phyloP scores from a whole-genome alignment of 192 early-diverging fungal genomes.

The Kappamyces sp. region DNA sequence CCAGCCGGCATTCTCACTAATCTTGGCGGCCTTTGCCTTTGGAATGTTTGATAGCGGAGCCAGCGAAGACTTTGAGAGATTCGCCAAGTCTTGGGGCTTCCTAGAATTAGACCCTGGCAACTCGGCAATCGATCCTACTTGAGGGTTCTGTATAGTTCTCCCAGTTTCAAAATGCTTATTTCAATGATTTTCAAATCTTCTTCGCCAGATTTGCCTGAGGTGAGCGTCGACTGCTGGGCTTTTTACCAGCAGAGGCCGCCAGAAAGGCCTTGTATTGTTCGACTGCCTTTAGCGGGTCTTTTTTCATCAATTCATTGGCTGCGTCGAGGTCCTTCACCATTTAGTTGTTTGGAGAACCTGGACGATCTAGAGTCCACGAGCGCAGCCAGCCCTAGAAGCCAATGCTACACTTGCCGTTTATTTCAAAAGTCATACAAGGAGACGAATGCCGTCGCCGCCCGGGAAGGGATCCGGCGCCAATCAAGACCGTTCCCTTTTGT shows the following conservation, averaged over 20 bases:
- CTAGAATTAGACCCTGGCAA: conserved; percentile 30
- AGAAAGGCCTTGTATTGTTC: conserved; percentile 57
- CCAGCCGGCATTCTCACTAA: conserved; percentile 46
- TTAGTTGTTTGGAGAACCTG: too few species aligned
- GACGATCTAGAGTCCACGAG: too few species aligned
- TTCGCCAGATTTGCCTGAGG: conserved; percentile 29
- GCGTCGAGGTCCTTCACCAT: too few species aligned
- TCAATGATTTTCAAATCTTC: conserved; percentile 59
- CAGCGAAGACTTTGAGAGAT: conserved; percentile 74
- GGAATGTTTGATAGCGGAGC: conserved; percentile 74
- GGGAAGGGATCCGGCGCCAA: too few species aligned
- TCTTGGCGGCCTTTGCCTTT: conserved; percentile 95
- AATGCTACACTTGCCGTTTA: too few species aligned
- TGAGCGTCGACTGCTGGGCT: conserved; percentile 18
- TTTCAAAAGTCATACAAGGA: too few species aligned
- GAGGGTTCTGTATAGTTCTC: conserved; percentile 63
- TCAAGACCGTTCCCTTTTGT: too few species aligned
- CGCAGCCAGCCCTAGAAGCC: too few species aligned
- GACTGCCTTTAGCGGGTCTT: conserved; percentile 58
- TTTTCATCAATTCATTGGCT: conserved; percentile 24
- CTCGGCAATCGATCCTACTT: conserved; percentile 34
- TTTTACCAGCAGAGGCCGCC: conserved; percentile 16
- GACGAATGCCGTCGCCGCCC: too few species aligned
- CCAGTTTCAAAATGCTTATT: conserved; percentile 63
- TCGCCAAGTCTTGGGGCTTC: conserved; percentile 69